phyloP scores from a whole-genome alignment of 306 rosid species.

The Bauhinia variegata region DNA sequence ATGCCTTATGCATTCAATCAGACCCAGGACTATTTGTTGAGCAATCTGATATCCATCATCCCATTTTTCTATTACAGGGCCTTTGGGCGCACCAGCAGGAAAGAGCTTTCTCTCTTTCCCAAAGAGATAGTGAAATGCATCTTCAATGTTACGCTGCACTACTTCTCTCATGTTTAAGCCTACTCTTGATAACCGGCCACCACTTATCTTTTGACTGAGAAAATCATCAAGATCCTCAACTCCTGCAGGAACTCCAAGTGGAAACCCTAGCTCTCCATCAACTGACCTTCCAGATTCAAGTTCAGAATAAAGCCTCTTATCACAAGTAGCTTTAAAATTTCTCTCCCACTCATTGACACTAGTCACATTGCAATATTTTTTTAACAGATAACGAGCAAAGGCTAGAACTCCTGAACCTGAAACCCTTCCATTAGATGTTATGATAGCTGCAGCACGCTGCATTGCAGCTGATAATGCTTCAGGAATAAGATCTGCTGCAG shows the following conservation, averaged over 20 bases:
- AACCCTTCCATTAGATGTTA: slow-evolving; percentile 78
- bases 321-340: slow-evolving; percentile 65
- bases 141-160: slow-evolving; percentile 81
- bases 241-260: slow-evolving; percentile 91
- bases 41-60: slow-evolving; percentile 85
- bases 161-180: slow-evolving; percentile 81
- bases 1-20: slow-evolving; percentile 88
- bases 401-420: slow-evolving; percentile 68
- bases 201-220: slow-evolving; percentile 82
- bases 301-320: slow-evolving; percentile 80
- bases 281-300: slow-evolving; percentile 66
- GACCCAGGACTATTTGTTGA: slow-evolving; percentile 66
- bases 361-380: slow-evolving; percentile 65
- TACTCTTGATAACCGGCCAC: slow-evolving; percentile 79
- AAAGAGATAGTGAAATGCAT: slow-evolving; percentile 52
- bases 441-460: slow-evolving; percentile 61
- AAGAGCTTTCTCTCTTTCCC: slow-evolving; percentile 81
- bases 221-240: slow-evolving; percentile 94
- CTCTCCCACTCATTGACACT: slow-evolving; percentile 90
- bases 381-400: slow-evolving; percentile 72
- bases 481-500: slow-evolving; percentile 83
- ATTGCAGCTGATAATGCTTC: slow-evolving; percentile 71
- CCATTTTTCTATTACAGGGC: slow-evolving; percentile 71
- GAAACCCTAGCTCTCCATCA: slow-evolving; percentile 80
- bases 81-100: slow-evolving; percentile 62